Evolutionary conservation across 2,329 filamentous ascomycete species (phyloP).

Genomic region (Aspergillus pseudoglaucus): DNA sequence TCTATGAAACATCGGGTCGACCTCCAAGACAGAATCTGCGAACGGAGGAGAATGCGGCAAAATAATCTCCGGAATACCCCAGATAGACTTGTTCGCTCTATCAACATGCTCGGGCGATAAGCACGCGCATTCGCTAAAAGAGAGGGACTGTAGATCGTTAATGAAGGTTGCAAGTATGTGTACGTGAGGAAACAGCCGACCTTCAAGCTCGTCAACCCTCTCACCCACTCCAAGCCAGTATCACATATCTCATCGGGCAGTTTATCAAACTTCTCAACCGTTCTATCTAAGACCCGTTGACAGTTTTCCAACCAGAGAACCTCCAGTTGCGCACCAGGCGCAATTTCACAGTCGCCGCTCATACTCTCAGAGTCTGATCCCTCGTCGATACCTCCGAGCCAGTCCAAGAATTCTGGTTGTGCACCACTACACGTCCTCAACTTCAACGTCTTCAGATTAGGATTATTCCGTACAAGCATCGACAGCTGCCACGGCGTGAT

Average conservation of each 20-base stretch:
- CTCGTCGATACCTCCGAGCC: constrained; percentile 22
- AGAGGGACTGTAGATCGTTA: constrained; percentile 18
- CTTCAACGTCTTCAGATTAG: constrained; percentile 20
- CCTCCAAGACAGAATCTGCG: constrained; percentile 14
- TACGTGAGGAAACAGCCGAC: constrained; percentile 8
- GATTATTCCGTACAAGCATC: constrained; percentile 26
- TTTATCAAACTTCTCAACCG: constrained; percentile 6
- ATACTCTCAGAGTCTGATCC: constrained; percentile 5
- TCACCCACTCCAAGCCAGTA: constrained; percentile 22
- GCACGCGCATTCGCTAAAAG: constrained; percentile 19
- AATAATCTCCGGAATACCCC: constrained; percentile 22
- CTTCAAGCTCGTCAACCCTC: constrained; percentile 15
- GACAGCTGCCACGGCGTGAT: constrained; percentile 29
- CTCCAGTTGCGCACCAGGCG: constrained; percentile 17
- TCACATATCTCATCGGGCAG: constrained; percentile 9
- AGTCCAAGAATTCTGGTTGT: constrained; percentile 28
- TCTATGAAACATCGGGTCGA: constrained; percentile 16
- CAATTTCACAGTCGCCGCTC: background rate
- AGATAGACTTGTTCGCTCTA: constrained; percentile 18
- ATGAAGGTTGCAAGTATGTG: background rate
- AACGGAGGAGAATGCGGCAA: constrained; percentile 12
- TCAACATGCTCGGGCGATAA: constrained; percentile 17
- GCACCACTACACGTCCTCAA: constrained; percentile 28
- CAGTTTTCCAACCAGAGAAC: constrained; percentile 25
- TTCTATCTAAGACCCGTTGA: constrained; percentile 10